These are phyloP conservation scores for Corynascus novoguineensis DNA, from an alignment of 495 filamentous ascomycete species.

Conservation along the genomic window DNA sequence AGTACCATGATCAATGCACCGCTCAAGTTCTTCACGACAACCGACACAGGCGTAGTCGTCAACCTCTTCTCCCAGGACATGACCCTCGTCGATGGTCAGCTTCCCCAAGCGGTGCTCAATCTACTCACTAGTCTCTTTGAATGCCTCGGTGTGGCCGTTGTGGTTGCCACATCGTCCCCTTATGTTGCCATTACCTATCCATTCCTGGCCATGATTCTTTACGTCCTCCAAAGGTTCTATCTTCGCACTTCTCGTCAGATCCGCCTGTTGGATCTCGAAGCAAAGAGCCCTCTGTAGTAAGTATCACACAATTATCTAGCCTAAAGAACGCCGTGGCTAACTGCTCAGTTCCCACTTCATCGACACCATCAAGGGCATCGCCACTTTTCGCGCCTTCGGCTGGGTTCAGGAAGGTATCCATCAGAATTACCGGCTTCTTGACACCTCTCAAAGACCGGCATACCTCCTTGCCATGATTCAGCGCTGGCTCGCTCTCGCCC, in stretches of 20 bases:
- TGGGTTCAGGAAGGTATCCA: conserved; percentile 40
- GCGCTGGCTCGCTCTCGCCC: conserved; percentile 46
- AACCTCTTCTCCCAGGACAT: conserved; percentile 41
- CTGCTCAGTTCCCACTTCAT: conserved; percentile 36
- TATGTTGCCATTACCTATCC: conserved; percentile 28
- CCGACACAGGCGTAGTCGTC: conserved; percentile 25
- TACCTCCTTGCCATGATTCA: conserved; percentile 53
- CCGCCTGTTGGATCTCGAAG: conserved; percentile 49
- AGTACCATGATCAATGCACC: conserved; percentile 24
- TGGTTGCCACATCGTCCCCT: conserved; percentile 29
- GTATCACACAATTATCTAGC: not conserved
- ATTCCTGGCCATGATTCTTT: conserved; percentile 32
- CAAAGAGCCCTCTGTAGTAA: conserved; percentile 26
- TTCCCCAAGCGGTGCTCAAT: conserved; percentile 23
- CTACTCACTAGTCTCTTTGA: conserved; percentile 3
- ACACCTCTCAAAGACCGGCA: conserved; percentile 46
- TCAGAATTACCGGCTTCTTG: conserved; percentile 47
- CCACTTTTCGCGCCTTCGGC: conserved; percentile 47
- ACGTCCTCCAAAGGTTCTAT: conserved; percentile 49
- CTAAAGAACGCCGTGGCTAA: not conserved
- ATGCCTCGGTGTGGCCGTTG: conserved; percentile 22
- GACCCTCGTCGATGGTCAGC: conserved; percentile 24
- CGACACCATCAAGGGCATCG: conserved; percentile 44
- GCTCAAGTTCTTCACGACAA: conserved; percentile 22
- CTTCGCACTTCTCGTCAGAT: conserved; percentile 54